phyloP scores from a whole-genome alignment of 352 stramenopile species.

The Phytopythium chamaehyphon region DNA sequence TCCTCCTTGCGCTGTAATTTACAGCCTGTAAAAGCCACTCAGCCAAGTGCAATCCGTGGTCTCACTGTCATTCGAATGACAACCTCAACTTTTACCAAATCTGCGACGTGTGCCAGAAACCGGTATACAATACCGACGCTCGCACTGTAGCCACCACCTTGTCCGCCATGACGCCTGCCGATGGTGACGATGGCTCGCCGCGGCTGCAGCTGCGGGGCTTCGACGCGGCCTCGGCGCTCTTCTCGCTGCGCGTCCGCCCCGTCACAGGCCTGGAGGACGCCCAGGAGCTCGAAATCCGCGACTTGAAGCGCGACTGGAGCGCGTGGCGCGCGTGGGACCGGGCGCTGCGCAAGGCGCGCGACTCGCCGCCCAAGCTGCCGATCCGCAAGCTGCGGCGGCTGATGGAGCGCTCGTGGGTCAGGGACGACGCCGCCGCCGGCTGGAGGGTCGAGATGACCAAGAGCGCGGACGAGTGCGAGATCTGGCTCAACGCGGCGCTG shows the following conservation, averaged over 20 bases:
- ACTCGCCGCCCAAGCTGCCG: constrained; percentile 34
- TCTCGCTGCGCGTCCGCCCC: constrained; percentile 16
- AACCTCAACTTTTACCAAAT: too few relatives aligned
- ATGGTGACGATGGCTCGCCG: neutral
- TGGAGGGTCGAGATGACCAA: constrained; percentile 65
- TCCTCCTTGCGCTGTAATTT: too few relatives aligned
- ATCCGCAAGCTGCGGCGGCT: constrained; percentile 55
- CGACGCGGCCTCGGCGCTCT: constrained; percentile 18
- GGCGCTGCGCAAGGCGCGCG: constrained; percentile 5
- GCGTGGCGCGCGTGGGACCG: constrained; percentile 45
- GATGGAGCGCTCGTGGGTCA: constrained; percentile 43
- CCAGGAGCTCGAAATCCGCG: neutral
- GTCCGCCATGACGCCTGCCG: neutral
- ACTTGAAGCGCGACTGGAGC: constrained; percentile 30
- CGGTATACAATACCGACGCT: too few relatives aligned
- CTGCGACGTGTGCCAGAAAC: too few relatives aligned
- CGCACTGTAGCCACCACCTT: too few relatives aligned
- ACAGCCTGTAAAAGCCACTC: too few relatives aligned
- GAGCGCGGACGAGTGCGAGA: constrained; percentile 44
- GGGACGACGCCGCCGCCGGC: constrained; percentile 28
- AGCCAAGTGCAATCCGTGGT: too few relatives aligned
- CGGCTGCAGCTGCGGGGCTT: constrained; percentile 39
- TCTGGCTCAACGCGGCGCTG: constrained; percentile 51
- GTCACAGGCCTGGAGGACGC: neutral
- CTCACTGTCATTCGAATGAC: too few relatives aligned